Percentiles rank a stretch among this genome's conserved stretches.
These are phyloP conservation scores for Micractinium conductrix DNA, from an alignment of 139 green algal species.

Conservation along the genomic window DNA sequence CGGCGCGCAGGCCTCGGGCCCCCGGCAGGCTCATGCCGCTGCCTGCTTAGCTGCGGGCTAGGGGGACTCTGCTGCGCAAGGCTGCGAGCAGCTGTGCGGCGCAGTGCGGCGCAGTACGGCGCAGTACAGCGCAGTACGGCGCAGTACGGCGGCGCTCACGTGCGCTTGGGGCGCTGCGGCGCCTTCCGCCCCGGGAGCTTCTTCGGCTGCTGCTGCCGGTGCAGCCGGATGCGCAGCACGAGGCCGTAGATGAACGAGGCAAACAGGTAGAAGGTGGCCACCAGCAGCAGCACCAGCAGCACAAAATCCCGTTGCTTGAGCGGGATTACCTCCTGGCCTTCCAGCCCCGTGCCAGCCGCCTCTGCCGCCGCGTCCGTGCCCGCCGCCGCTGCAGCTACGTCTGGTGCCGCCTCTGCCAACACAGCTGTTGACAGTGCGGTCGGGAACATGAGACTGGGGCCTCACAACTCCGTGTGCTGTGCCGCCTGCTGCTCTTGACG, in stretches of 20 bases:
- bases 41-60: not conserved
- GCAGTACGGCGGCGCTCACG: not conserved
- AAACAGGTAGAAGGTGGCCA: constrained; percentile 17
- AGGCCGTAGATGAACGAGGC: constrained; percentile 3
- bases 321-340: constrained; percentile 19
- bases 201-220: no score
- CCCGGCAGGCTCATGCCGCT: constrained; percentile 1
- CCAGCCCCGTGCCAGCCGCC: not conserved
- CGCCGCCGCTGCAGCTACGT: not conserved
- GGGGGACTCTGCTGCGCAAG: not conserved
- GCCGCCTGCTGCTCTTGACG: not conserved
- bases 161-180: not conserved
- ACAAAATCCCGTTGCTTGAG: constrained; percentile 28
- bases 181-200: not conserved
- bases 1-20: not conserved
- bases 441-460: no score
- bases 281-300: constrained; percentile 26
- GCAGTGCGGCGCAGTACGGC: not conserved
- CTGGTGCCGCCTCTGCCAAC: not conserved
- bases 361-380: not conserved
- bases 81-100: not conserved
- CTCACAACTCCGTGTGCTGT: no score
- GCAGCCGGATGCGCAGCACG: no score
- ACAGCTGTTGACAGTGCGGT: not conserved
- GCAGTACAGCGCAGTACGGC: not conserved